Conservation (phyloP, 768 basidiomycete genomes). For the Boletellus emodensis region DNA sequence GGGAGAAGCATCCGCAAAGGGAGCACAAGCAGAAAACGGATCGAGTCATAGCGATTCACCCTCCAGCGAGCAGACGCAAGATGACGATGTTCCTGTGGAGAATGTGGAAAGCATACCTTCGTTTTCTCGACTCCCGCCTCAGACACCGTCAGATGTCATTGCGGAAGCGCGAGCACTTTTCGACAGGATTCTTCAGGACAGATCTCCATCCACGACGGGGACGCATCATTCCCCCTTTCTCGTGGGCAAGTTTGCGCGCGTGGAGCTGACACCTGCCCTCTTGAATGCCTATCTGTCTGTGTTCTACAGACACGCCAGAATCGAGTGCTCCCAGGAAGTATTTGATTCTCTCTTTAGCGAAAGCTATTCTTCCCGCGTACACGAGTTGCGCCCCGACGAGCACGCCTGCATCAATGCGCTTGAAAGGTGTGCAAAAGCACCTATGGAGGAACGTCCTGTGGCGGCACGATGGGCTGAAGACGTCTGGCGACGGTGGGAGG, state of each 20-base stretch:
- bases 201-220: background rate
- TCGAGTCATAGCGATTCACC: background rate
- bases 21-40: background rate
- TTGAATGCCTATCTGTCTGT: conserved; percentile 82
- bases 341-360: conserved; percentile 52
- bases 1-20: conserved; percentile 1
- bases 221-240: conserved; percentile 2
- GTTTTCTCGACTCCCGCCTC: conserved; percentile 60
- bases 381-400: conserved; percentile 43
- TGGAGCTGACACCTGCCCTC: conserved; percentile 57
- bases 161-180: conserved; percentile 68
- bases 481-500: conserved; percentile 65
- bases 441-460: conserved; percentile 41
- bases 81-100: conserved; percentile 4
- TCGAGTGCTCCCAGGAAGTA: conserved; percentile 45
- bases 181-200: conserved; percentile 50
- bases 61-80: conserved; percentile 4
- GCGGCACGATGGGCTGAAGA: conserved; percentile 53
- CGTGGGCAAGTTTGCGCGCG: conserved; percentile 48
- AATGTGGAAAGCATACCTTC: conserved; percentile 8
- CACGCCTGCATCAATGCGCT: conserved; percentile 62
- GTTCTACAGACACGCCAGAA: conserved; percentile 53
- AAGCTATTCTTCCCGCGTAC: conserved; percentile 3
- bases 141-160: conserved; percentile 67
- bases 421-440: conserved; percentile 53